These are phyloP conservation scores for Pseudonitzschia pungens DNA, from an alignment of 108 stramenopile species.

Conservation along the genomic window DNA sequence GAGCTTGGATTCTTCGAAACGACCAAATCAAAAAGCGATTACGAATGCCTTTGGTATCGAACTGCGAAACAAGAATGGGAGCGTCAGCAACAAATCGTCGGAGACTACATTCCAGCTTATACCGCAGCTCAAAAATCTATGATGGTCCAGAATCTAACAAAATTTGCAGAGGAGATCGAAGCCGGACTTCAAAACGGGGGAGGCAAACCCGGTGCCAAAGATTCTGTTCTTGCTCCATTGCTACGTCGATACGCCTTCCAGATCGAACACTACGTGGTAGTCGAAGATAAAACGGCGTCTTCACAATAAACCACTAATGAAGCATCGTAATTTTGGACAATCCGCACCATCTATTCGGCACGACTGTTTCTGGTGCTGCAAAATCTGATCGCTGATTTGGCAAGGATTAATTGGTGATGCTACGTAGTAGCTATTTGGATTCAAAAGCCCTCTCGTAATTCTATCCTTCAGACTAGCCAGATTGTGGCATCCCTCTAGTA, in stretches of 20 bases:
- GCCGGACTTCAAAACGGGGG: background rate
- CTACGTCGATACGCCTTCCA: constrained; percentile 7
- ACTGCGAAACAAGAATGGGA: constrained; percentile 27
- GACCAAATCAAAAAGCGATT: constrained; percentile 25
- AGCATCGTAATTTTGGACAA: too few species aligned
- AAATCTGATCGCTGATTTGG: too few species aligned
- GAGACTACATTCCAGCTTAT: constrained; percentile 48
- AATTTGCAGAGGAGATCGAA: constrained; percentile 40
- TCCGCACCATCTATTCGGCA: too few species aligned
- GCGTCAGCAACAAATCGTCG: constrained; percentile 28
- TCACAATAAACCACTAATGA: background rate
- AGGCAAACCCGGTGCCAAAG: too few species aligned
- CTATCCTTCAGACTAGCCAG: too few species aligned
- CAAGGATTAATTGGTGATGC: too few species aligned
- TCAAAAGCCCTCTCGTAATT: too few species aligned
- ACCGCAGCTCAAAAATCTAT: constrained; percentile 35
- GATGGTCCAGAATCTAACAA: constrained; percentile 27
- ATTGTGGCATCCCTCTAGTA: too few species aligned
- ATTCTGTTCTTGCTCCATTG: background rate
- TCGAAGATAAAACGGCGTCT: background rate
- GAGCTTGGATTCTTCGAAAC: constrained; percentile 34
- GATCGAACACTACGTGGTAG: background rate
- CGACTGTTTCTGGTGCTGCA: too few species aligned
- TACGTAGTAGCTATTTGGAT: too few species aligned
- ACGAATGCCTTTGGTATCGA: constrained; percentile 56